Base-by-base conservation (phyloP, 108 stramenopile genomes). In the Nitzschia inconspicua region DNA sequence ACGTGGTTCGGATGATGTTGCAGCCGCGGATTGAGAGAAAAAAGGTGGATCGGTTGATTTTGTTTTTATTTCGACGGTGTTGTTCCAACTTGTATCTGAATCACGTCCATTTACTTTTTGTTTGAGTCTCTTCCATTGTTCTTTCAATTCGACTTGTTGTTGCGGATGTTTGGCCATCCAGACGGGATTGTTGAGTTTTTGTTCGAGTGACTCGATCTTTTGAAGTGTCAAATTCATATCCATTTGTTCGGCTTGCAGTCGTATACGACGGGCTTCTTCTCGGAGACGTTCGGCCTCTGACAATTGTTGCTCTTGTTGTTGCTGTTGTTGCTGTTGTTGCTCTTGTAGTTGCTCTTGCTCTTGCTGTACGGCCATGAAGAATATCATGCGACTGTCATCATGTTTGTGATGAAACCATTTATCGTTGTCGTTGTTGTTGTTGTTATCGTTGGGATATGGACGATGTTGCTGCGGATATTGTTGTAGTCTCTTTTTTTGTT, bases 161-260 rank as follows among this genome's bases (percentile, higher is more conserved):
- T 60, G 66, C 11, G 29, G 41, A 42, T 75, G 58, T 29, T 63
- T 63, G 20, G 54, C 54, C 42, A 75, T 19, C 61, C 65, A 63
- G 13, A 22, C 18, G n/a, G 44, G 30, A 41, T 75, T 59, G 10
- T 55, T 57, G 20, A 82, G 47, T 57, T 80, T 66, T 1, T 22
- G 30, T 31, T 77, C 76, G 13, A 85, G 57, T 32, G 48, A 55
- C 18, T 44, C 41, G 37, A 85, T 85, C 58, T 85, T 85, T 28
- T 80, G 60, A 28, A 85, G 44, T 1, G 70, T 76, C 18, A 85
- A 59, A 27, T 56, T 49, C 9, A 64, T 66, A 26, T 74, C 64
- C 40, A 67, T 57, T 47, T 71, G 55, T 36, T 82, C 84, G 11
- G 84, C 84, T 47, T 85, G 78, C 34, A 82, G 30, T 39, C 84